A percentile compares a stretch with the other conserved stretches of the same genome.
Evolutionary conservation across 78 protist genomes (phyloP).

Genomic region (Dictyostelium capitatum): DNA sequence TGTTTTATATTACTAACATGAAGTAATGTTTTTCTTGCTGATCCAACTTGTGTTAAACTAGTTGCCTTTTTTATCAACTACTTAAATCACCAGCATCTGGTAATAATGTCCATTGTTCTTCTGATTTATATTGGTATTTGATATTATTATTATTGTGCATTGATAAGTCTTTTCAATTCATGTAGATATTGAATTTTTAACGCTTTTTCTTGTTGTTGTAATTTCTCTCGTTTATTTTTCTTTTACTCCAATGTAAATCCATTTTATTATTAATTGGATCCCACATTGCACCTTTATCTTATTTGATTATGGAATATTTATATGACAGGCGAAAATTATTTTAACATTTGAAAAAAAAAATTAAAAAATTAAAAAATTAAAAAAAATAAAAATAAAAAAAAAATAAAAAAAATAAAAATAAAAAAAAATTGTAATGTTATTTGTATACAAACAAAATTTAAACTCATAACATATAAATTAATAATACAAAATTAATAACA

Average conservation of each 20-base stretch:
- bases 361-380: no score
- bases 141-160: no score
- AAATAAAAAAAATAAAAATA: no score
- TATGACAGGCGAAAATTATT: not conserved
- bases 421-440: no score
- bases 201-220: constrained; percentile 20
- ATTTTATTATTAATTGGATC: constrained; percentile 80
- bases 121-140: no score
- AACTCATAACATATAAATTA: no score
- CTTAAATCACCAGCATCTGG: constrained; percentile 81
- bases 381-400: no score
- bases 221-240: constrained; percentile 15
- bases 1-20: constrained; percentile 91
- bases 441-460: no score
- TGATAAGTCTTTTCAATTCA: constrained; percentile 88
- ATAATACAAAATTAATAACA: no score
- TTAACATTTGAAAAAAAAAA: not conserved
- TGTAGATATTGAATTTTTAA: constrained; percentile 87
- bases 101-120: constrained; percentile 80
- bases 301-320: not conserved
- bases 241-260: constrained; percentile 84
- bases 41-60: constrained; percentile 90
- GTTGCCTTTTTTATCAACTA: constrained; percentile 48
- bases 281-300: constrained; percentile 91
- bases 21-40: constrained; percentile 87